These are phyloP conservation scores for Acacia confusa DNA, from an alignment of 306 rosid genomes.

Conservation along the genomic window DNA sequence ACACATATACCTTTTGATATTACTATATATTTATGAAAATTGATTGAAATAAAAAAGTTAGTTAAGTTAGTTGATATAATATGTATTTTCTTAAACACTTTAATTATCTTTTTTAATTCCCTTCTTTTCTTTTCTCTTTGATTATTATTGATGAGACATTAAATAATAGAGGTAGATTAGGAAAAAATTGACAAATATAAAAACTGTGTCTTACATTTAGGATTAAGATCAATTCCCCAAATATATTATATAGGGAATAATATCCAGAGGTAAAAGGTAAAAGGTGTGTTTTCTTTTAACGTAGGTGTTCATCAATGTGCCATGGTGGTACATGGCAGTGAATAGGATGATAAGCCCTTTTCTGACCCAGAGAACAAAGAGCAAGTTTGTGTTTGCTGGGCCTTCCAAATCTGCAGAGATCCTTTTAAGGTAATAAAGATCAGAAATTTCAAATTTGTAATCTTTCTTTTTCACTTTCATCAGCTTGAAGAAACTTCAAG, in stretches of 20 bases:
- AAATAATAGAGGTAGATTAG: too few relatives aligned
- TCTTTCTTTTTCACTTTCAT: neutral
- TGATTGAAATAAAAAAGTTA: too few relatives aligned
- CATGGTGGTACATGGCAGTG: conserved; percentile 83
- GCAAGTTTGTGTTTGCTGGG: neutral
- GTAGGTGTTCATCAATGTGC: conserved; percentile 80
- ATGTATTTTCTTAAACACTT: too few relatives aligned
- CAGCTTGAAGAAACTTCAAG: neutral
- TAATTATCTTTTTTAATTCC: too few relatives aligned
- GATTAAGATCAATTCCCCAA: too few relatives aligned
- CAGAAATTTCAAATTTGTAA: neutral
- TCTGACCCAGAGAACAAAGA: neutral
- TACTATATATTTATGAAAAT: too few relatives aligned
- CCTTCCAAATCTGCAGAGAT: neutral
- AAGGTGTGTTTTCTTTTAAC: neutral
- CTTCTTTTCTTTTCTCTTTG: rapidly evolving
- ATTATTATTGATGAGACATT: too few relatives aligned
- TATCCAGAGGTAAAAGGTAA: neutral
- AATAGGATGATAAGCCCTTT: conserved; percentile 47
- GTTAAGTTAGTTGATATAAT: too few relatives aligned
- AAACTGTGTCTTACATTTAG: too few relatives aligned
- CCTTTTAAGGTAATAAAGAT: conserved; percentile 15
- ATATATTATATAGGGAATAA: neutral
- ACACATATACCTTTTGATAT: neutral
- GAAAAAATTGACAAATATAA: too few relatives aligned